phyloP scores from a whole-genome alignment of 495 filamentous ascomycete species.

The Rusavskia elegans region DNA sequence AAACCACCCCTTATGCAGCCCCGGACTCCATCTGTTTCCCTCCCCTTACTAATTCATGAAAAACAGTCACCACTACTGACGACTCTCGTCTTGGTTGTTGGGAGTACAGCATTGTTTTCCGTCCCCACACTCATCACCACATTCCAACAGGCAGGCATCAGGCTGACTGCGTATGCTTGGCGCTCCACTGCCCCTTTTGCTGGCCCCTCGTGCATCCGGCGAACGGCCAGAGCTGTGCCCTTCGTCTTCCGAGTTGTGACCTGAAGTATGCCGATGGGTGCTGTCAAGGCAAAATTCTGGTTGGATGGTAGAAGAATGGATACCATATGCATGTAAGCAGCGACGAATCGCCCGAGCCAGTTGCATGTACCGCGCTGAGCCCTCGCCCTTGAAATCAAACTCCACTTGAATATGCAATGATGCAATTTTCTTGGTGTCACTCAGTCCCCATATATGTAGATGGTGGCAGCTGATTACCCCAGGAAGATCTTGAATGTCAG shows the following conservation, averaged over 20 bases:
- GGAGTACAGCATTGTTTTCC: slow-evolving; percentile 55
- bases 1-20: too few species aligned
- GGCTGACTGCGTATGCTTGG: slow-evolving; percentile 35
- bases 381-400: slow-evolving; percentile 53
- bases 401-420: slow-evolving; percentile 83
- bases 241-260: slow-evolving; percentile 4
- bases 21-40: too few species aligned
- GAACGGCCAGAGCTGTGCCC: slow-evolving; percentile 11
- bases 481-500: slow-evolving; percentile 69
- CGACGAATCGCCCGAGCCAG: slow-evolving; percentile 62
- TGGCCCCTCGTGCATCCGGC: slow-evolving; percentile 5
- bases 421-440: slow-evolving; percentile 81
- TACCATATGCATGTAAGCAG: slow-evolving; percentile 88
- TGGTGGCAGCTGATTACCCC: slow-evolving; percentile 86
- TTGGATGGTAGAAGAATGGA: slow-evolving; percentile 96
- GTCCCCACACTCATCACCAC: slow-evolving; percentile 63
- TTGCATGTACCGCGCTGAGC: slow-evolving; percentile 73
- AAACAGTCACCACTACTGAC: neutral
- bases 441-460: slow-evolving; percentile 94
- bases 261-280: slow-evolving; percentile 23
- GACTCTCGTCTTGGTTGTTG: slow-evolving; percentile 2
- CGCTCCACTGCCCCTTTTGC: slow-evolving; percentile 25
- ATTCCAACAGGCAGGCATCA: slow-evolving; percentile 65
- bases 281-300: slow-evolving; percentile 68
- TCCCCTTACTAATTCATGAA: too few species aligned